Percentiles rank a stretch among this genome's conserved stretches.
Evolutionary conservation across 2,329 filamentous ascomycete species (phyloP).

Genomic region (Pseudogymnoascus sp.): DNA sequence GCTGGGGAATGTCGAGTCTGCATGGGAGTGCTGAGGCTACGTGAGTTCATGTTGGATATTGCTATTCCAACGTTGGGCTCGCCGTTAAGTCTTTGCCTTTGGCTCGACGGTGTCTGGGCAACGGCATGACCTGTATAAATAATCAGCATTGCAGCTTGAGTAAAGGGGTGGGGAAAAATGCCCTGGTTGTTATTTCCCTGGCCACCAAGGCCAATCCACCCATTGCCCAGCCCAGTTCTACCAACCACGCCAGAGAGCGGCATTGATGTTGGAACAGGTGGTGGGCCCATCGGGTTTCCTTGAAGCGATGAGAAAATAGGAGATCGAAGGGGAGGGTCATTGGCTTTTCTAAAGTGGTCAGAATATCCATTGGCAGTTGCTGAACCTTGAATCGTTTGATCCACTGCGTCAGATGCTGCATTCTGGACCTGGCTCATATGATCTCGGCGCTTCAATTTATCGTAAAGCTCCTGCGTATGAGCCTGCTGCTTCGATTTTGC

Average conservation of each 20-base stretch:
- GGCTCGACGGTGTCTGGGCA: conserved; percentile 25
- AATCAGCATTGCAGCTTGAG: neutral
- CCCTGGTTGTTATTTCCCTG: neutral
- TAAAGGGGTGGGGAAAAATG: neutral
- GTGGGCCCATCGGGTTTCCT: neutral
- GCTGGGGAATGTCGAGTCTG: conserved; percentile 10
- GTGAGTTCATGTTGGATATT: conserved; percentile 13
- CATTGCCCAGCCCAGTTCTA: neutral
- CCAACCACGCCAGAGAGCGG: neutral
- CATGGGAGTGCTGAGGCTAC: conserved; percentile 16
- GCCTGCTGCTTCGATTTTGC: conserved; percentile 63
- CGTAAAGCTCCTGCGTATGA: conserved; percentile 58
- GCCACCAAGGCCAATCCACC: neutral
- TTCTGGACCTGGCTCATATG: conserved; percentile 46
- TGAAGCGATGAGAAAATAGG: neutral
- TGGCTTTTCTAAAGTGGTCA: conserved; percentile 17
- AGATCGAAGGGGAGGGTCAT: neutral
- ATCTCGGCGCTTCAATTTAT: conserved; percentile 48
- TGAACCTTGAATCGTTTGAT: conserved; percentile 31
- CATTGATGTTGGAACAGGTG: neutral
- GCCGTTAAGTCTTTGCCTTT: conserved; percentile 22
- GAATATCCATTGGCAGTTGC: conserved; percentile 19
- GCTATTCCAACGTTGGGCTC: conserved; percentile 13
- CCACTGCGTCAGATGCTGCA: conserved; percentile 43
- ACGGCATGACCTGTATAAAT: conserved; percentile 17